These are phyloP conservation scores for Ceratocystis papillata DNA, from an alignment of 2,329 filamentous ascomycete species.

Conservation along the genomic window DNA sequence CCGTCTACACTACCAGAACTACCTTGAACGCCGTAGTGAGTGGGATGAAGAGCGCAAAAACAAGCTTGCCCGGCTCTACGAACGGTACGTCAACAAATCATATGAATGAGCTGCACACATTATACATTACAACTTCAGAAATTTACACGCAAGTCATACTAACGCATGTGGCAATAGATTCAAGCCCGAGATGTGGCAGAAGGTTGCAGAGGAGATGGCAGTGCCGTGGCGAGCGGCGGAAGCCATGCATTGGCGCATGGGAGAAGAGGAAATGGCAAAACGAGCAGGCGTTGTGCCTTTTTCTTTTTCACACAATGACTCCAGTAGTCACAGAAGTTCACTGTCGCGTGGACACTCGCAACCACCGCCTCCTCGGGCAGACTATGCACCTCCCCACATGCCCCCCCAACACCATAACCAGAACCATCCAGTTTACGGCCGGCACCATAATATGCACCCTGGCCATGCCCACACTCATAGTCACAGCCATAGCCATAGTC, in stretches of 20 bases:
- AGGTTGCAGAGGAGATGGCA: constrained; percentile 87
- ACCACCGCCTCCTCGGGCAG: constrained; percentile 27
- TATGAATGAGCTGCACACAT: too few species aligned
- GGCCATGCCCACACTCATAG: constrained; percentile 20
- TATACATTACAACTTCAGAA: neutral
- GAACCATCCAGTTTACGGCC: constrained; percentile 35
- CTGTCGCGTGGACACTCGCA: constrained; percentile 35
- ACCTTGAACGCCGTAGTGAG: constrained; percentile 80
- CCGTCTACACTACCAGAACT: constrained; percentile 92
- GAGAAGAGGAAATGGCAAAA: constrained; percentile 85
- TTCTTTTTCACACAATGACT: constrained; percentile 47
- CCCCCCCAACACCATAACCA: constrained; percentile 18
- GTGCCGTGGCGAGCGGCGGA: constrained; percentile 93
- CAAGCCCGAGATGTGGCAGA: constrained; percentile 96
- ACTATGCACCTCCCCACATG: constrained; percentile 15
- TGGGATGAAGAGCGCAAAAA: constrained; percentile 98
- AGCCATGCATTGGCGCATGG: constrained; percentile 96
- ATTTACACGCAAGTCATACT: neutral
- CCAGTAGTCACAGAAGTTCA: constrained; percentile 32
- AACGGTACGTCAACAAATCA: constrained; percentile 54
- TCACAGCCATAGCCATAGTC: constrained; percentile 30
- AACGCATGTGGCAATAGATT: constrained; percentile 49
- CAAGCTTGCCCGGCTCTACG: constrained; percentile 86
- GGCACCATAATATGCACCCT: constrained; percentile 32
- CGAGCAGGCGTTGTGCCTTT: constrained; percentile 85